Conservation (phyloP, 257 asterid species). For the Linderniella brevidens region DNA sequence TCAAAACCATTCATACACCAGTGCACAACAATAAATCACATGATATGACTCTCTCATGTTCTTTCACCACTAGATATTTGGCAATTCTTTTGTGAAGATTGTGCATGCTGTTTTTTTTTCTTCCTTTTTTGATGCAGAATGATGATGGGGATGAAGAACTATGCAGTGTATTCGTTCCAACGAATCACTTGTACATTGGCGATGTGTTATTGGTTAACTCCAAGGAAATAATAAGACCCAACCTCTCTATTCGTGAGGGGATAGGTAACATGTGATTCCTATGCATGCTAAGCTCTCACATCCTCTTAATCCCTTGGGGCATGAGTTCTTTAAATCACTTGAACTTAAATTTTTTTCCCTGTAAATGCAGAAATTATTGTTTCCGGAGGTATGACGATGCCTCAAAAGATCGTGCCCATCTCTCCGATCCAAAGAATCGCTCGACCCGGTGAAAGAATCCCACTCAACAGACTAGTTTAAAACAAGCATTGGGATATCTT, state of each 20-base stretch:
- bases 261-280: too few relatives aligned
- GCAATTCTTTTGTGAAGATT: too few relatives aligned
- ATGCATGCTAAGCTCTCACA: neutral
- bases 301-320: neutral
- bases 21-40: too few relatives aligned
- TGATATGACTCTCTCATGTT: too few relatives aligned
- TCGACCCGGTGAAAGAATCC: constrained; percentile 47
- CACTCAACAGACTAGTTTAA: constrained; percentile 38
- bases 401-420: constrained; percentile 42
- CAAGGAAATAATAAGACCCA: constrained; percentile 59
- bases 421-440: constrained; percentile 38
- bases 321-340: neutral
- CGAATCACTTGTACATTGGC: constrained; percentile 79
- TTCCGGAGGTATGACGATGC: constrained; percentile 97
- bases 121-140: constrained; percentile 27
- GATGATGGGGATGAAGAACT: constrained; percentile 85
- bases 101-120: too few relatives aligned
- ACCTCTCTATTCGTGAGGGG: constrained; percentile 82
- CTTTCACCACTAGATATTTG: too few relatives aligned
- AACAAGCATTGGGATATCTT: too few relatives aligned
- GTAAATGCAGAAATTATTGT: constrained; percentile 66
- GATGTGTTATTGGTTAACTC: constrained; percentile 66
- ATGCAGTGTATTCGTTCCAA: constrained; percentile 82
- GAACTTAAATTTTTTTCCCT: neutral
- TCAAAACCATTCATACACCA: too few relatives aligned